These are phyloP conservation scores for Coemansia sp. DNA, from an alignment of 192 early-diverging fungal genomes.

Conservation along the genomic window DNA sequence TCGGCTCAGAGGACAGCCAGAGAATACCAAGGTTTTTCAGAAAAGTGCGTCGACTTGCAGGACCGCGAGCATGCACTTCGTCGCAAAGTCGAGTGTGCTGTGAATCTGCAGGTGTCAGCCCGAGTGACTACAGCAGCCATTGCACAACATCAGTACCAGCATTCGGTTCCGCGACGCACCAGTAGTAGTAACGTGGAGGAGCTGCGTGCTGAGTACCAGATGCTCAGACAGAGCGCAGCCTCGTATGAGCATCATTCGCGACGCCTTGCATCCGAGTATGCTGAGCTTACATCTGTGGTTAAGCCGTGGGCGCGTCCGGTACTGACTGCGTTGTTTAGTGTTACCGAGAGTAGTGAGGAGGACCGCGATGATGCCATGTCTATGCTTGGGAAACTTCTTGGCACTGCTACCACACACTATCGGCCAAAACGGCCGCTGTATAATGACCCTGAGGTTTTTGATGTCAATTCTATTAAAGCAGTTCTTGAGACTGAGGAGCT, in stretches of 20 bases:
- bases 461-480: slow-evolving; percentile 29
- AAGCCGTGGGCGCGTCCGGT: slow-evolving; percentile 32
- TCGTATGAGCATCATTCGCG: slow-evolving; percentile 25
- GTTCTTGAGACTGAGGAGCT: slow-evolving; percentile 39
- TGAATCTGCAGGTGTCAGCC: slow-evolving; percentile 36
- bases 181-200: slow-evolving; percentile 1
- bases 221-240: slow-evolving; percentile 16
- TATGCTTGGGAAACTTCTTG: not conserved
- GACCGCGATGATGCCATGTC: not conserved
- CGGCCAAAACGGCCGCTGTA: slow-evolving; percentile 4
- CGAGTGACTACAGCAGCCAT: slow-evolving; percentile 10
- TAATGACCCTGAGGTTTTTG: slow-evolving; percentile 26
- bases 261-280: slow-evolving; percentile 35
- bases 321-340: slow-evolving; percentile 12
- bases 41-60: slow-evolving; percentile 7
- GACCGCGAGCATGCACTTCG: slow-evolving; percentile 18
- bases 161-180: not conserved
- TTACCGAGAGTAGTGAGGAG: not conserved
- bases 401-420: not conserved
- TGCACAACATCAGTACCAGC: not conserved
- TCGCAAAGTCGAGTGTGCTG: slow-evolving; percentile 21
- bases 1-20: slow-evolving; percentile 6
- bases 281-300: slow-evolving; percentile 32
- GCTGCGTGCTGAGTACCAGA: slow-evolving; percentile 31
- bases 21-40: not conserved